phyloP scores from a whole-genome alignment of 345 rosid genomes.

The Syzygium aqueum region DNA sequence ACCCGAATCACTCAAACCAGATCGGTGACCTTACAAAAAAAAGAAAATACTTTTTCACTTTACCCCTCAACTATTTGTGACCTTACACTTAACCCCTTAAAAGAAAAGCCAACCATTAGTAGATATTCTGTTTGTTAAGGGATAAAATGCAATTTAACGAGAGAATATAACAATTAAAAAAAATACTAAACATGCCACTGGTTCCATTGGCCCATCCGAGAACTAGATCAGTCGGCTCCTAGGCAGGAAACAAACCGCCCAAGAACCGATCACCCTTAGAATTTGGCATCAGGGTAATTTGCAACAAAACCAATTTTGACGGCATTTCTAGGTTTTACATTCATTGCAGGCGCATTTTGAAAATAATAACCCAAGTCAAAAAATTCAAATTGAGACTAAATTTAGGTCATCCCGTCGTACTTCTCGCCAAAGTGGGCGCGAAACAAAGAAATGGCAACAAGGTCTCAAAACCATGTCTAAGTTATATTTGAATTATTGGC shows the following conservation, averaged over 20 bases:
- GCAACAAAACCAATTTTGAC: not conserved
- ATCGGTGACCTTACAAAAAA: too few species aligned
- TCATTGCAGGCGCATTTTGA: not conserved
- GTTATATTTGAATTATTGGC: not conserved
- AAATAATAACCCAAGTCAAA: too few species aligned
- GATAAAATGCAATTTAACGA: not conserved
- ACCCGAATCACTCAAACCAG: too few species aligned
- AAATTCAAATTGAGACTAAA: not conserved
- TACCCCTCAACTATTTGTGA: not conserved
- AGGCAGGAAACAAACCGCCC: too few species aligned
- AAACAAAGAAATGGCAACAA: not conserved
- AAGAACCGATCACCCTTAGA: too few species aligned
- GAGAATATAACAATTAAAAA: too few species aligned
- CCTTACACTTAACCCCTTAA: not conserved
- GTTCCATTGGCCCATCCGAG: fast-evolving
- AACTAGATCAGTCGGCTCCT: too few species aligned
- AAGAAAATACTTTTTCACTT: not conserved
- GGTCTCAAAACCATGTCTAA: not conserved
- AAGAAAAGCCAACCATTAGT: not conserved
- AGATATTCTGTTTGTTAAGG: not conserved
- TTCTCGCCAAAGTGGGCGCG: not conserved
- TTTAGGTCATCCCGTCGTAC: not conserved
- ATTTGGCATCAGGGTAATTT: not conserved
- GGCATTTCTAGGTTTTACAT: not conserved
- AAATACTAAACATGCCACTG: fast-evolving